These are phyloP conservation scores for Brettanomyces custersianus DNA, from an alignment of 805 yeast species.

Conservation along the genomic window DNA sequence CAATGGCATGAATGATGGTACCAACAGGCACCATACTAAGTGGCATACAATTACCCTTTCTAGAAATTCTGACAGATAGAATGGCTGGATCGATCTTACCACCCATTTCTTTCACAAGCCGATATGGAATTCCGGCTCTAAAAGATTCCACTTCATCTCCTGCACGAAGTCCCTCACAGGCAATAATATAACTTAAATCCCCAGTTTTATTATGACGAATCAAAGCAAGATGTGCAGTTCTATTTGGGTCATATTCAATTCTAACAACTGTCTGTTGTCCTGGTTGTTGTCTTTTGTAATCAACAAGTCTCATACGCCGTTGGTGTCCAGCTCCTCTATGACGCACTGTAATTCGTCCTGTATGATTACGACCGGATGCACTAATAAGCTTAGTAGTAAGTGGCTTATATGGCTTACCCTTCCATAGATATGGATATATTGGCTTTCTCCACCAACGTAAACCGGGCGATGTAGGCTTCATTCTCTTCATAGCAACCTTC, in stretches of 20 bases:
- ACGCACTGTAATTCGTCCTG: constrained; percentile 83
- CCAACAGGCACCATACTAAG: constrained; percentile 92
- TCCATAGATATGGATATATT: constrained; percentile 76
- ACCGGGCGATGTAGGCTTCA: constrained; percentile 81
- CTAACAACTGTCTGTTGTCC: constrained; percentile 78
- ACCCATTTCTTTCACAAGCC: constrained; percentile 73
- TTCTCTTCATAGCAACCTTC: constrained; percentile 60
- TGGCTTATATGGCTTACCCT: constrained; percentile 70
- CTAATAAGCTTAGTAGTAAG: constrained; percentile 66
- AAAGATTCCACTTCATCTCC: constrained; percentile 89
- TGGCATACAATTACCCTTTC: constrained; percentile 93
- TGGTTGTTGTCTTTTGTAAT: constrained; percentile 52
- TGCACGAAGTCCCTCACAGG: constrained; percentile 85
- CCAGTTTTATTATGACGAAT: constrained; percentile 56
- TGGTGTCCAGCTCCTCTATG: constrained; percentile 97
- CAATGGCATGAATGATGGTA: constrained; percentile 79
- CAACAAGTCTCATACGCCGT: constrained; percentile 77
- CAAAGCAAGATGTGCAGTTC: constrained; percentile 89
- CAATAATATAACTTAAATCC: constrained; percentile 70
- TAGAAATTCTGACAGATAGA: constrained; percentile 75
- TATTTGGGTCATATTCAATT: constrained; percentile 92
- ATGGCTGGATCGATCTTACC: constrained; percentile 90
- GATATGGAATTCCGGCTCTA: constrained; percentile 77
- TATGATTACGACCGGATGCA: constrained; percentile 81
- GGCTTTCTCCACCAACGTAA: constrained; percentile 85